A percentile compares a stretch with the other conserved stretches of the same genome.
Evolutionary conservation across 2,329 filamentous ascomycete genomes (phyloP).

Genomic region (Talaromyces amestolkiae): DNA sequence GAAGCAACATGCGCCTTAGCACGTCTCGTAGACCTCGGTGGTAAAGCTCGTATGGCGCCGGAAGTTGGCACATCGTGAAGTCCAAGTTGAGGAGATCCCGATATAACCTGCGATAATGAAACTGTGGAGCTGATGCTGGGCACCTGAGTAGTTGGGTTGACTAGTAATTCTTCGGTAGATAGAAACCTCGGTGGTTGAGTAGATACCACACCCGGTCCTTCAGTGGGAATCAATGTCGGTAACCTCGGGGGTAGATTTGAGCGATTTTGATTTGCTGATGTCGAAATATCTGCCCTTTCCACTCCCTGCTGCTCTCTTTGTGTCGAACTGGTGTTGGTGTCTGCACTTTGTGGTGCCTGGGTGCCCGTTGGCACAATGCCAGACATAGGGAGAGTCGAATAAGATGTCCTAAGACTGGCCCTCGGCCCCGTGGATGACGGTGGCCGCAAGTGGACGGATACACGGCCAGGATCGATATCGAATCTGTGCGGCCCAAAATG

Average conservation of each 20-base stretch:
- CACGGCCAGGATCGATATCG: conserved; percentile 35
- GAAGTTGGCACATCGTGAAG: conserved; percentile 22
- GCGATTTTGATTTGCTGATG: conserved; percentile 1
- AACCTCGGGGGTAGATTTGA: conserved; percentile 14
- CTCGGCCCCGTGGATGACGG: conserved; percentile 39
- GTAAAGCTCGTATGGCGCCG: conserved; percentile 26
- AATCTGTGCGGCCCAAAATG: conserved; percentile 39
- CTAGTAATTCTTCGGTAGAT: conserved; percentile 9
- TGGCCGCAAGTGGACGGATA: conserved; percentile 34
- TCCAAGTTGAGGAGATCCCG: conserved; percentile 25
- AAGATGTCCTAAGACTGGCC: conserved; percentile 40
- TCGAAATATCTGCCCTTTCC: not conserved
- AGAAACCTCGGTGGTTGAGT: conserved; percentile 18
- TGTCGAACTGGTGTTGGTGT: conserved; percentile 23
- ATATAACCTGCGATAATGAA: conserved; percentile 16
- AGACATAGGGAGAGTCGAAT: conserved; percentile 45
- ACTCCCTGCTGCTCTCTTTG: conserved; percentile 24
- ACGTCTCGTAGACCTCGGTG: conserved; percentile 43
- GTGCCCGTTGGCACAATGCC: conserved; percentile 39
- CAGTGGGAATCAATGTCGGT: conserved; percentile 21
- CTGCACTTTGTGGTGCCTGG: conserved; percentile 36
- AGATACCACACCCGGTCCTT: conserved; percentile 20
- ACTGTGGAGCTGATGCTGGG: conserved; percentile 19
- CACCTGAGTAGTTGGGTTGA: conserved; percentile 6
- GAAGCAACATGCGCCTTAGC: conserved; percentile 50